Evolutionary conservation across 192 early-diverging fungal species (phyloP), one percentile per base, ranked within the genome.

Genomic region (Coemansia sp.): DNA sequence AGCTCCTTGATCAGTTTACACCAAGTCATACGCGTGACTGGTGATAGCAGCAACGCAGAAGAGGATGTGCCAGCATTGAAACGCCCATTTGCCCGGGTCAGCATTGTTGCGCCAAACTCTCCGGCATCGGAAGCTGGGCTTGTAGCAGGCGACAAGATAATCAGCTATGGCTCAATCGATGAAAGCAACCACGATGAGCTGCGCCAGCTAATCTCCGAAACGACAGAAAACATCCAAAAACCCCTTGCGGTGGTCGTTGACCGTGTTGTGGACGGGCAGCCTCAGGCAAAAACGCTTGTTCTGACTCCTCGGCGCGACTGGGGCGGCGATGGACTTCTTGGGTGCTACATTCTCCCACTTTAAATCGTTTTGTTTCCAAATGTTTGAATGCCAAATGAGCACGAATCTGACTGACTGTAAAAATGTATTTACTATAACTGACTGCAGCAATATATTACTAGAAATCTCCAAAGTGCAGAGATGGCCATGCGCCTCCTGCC

Each of bases 1-100:
- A 12, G 53, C 16, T 76, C 77, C 46, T 55, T 92, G 39, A 67
- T 84, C 38, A 39, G 52, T 12, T 73, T 91, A 10, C 87, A 86
- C 69, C 58, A 68, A 20, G 26, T 26, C 23, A 45, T 24, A 20
- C 26, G 44, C 16, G 14, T 45, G 10, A 44, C 20, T 0, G 18
- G n/a, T 24, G 23, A 23, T 20, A 21, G 24, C 11, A 11, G 10
- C 7, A 30, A 9, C 5, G 23, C 15, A n/a, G 11, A 52, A 34
- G 45, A 6, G 36, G 58, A 8, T 63, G 26, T 38, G 11, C 33
- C 26, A 20, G 21, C 44, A 8, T 61, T 33, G 20, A 51, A 44
- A 34, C 65, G 69, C 62, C 69, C 78, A n/a, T 82, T 82, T 77
- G 79, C 79, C 12, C 67, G 79, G 1, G 52, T 82, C 34, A 65